Base-by-base conservation (phyloP, 2,329 filamentous ascomycete species). In the Exophiala spinifera region DNA sequence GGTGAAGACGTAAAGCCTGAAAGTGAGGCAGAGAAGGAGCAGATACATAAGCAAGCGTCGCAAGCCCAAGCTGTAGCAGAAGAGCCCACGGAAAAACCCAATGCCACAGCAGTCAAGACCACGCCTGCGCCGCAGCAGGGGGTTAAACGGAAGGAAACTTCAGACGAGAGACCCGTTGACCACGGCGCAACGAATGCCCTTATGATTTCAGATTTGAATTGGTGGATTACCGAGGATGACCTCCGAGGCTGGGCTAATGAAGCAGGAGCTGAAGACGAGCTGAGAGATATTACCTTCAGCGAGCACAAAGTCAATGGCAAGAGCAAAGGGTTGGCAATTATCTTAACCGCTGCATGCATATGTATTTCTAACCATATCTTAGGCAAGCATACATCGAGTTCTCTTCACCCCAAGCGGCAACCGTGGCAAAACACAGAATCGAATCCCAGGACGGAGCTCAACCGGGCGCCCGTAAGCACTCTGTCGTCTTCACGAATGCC, bases 231-330 rank as follows among this genome's bases (percentile, higher is more conserved):
- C 2, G 94, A 99, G 68, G 94, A 99, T 67, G 91, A 97, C 64
- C 83, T 99, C 53, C 87, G 94, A 49, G 88, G 87, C 47, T 96
- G 91, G 89, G 79, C 88, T 20, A 84, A 85, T 61, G 81, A 88
- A 61, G 89, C 87, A n/a, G 82, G 81, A 1, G 89, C 84, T 63
- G 94, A 97, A 70, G 81, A 86, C 43, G 89, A 96, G 66, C 75
- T 97, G 15, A 91, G 89, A 65, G 94, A 97, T 57, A 84, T 99
- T 48, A 96, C 91, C 0, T 99, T 97, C 70, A 96, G 90, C 66
- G 94, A 99, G 70, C 94, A 97, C 73, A 99, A 99, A 70, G 91
- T 97, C 45, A 99, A 99, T 64, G 94, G 94, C 64, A 99, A 99
- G 76, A 96, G 90, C 74, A 96, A 97, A 76, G 92, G 94, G 91